Evolutionary conservation across 345 rosid genomes (phyloP).

Genomic region (Camelina hispida): DNA sequence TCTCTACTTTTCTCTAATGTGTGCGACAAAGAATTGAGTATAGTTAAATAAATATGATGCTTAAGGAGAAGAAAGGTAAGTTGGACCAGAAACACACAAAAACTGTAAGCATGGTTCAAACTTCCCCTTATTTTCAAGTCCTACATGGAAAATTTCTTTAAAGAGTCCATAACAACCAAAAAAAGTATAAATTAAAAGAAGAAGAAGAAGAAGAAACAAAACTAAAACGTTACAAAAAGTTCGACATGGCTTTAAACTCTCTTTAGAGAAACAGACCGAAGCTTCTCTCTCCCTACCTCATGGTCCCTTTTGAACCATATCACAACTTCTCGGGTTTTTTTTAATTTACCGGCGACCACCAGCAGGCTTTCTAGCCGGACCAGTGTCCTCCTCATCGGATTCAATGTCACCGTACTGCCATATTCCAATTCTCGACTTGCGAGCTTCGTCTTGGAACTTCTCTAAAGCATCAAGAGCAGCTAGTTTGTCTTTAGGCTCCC

Average conservation of each 20-base stretch:
- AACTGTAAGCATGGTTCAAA: background rate
- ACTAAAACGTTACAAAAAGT: constrained; percentile 39
- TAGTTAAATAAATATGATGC: background rate
- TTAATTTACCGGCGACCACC: constrained; percentile 54
- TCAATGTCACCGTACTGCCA: constrained; percentile 95
- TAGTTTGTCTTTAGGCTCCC: constrained; percentile 74
- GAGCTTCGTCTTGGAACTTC: constrained; percentile 81
- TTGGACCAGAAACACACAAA: background rate
- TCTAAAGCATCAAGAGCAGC: constrained; percentile 70
- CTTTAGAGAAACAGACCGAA: constrained; percentile 24
- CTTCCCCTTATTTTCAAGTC: constrained; percentile 37
- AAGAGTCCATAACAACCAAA: constrained; percentile 9
- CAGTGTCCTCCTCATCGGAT: constrained; percentile 93
- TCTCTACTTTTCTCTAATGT: no score
- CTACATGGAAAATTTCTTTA: constrained; percentile 32
- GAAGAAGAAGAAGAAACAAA: background rate
- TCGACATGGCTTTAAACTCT: constrained; percentile 27
- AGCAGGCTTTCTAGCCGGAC: constrained; percentile 60
- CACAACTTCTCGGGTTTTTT: constrained; percentile 9
- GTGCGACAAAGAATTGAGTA: background rate
- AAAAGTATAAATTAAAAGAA: constrained; percentile 19
- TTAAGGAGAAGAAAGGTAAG: background rate
- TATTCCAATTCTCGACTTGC: constrained; percentile 67
- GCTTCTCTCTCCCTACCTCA: constrained; percentile 38
- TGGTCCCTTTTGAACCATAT: constrained; percentile 40